phyloP scores from a whole-genome alignment of 2,329 filamentous ascomycete genomes.

The Epichloe typhina region DNA sequence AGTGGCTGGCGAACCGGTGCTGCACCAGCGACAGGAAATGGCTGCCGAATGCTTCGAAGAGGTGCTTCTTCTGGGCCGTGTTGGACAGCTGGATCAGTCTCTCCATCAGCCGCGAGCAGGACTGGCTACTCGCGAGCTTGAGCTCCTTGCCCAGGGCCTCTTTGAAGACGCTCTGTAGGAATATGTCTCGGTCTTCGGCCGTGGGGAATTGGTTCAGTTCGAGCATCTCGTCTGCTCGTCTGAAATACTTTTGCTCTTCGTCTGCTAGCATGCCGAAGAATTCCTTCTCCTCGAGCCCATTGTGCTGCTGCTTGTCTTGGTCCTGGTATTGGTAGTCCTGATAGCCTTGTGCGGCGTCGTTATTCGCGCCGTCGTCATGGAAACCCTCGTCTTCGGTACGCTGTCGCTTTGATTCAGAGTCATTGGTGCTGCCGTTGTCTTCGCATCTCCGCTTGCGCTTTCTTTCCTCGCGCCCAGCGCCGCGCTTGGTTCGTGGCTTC shows the following conservation, averaged over 20 bases:
- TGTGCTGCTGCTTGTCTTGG: slow-evolving; percentile 12
- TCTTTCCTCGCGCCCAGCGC: slow-evolving; percentile 24
- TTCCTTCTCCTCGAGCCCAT: slow-evolving; percentile 41
- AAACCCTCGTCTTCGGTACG: slow-evolving; percentile 10
- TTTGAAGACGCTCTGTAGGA: slow-evolving; percentile 69
- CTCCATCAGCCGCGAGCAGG: slow-evolving; percentile 87
- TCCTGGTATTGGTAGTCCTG: slow-evolving; percentile 11
- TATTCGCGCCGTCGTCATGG: neutral
- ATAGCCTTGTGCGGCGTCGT: neutral
- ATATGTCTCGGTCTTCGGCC: slow-evolving; percentile 56
- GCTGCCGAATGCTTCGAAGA: slow-evolving; percentile 75
- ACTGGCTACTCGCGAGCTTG: slow-evolving; percentile 91
- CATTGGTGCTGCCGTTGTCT: slow-evolving; percentile 5
- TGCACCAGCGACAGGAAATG: slow-evolving; percentile 85
- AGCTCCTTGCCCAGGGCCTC: slow-evolving; percentile 88
- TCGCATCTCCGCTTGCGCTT: slow-evolving; percentile 24
- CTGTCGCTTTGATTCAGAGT: slow-evolving; percentile 15
- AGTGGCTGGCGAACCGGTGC: slow-evolving; percentile 94
- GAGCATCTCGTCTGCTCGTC: slow-evolving; percentile 75
- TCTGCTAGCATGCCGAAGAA: slow-evolving; percentile 92
- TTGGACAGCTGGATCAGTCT: slow-evolving; percentile 73
- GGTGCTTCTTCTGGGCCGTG: slow-evolving; percentile 64
- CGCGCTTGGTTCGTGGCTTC: slow-evolving; percentile 31
- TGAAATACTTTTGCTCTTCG: slow-evolving; percentile 92
- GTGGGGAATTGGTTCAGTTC: slow-evolving; percentile 79